A percentile compares a stretch with the other conserved stretches of the same genome.
phyloP scores from a whole-genome alignment of 768 basidiomycete species.

The Termitomyces bulborhizus region DNA sequence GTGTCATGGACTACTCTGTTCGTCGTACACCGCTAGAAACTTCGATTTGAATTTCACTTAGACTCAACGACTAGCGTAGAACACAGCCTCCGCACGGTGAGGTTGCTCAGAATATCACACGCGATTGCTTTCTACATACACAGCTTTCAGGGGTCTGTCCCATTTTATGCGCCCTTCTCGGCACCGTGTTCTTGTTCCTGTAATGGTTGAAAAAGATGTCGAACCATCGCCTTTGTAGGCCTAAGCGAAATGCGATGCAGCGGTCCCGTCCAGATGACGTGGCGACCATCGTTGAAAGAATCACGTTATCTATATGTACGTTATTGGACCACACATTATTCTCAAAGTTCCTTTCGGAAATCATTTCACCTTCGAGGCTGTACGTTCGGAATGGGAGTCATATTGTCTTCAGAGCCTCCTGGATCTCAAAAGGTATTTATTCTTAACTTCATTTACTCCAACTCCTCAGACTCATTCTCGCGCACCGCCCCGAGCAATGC shows the following conservation, averaged over 20 bases:
- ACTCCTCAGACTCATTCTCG: no score
- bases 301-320: background rate
- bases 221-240: background rate
- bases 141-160: background rate
- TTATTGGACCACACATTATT: background rate
- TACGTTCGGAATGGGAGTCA: background rate
- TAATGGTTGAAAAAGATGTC: no score
- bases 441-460: no score
- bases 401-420: background rate
- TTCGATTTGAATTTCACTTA: no score
- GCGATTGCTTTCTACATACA: background rate
- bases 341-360: background rate
- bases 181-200: no score
- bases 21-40: no score
- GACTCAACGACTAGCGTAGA: no score
- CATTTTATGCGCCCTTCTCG: background rate
- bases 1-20: no score
- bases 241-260: background rate
- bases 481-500: no score
- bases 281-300: background rate
- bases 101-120: no score
- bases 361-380: background rate
- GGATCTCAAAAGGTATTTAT: no score
- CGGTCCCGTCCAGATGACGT: background rate
- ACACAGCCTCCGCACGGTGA: background rate